Evolutionary conservation across 108 stramenopile species (phyloP), one percentile per base, ranked within the genome.

Genomic region (Skeletonema costatum): DNA sequence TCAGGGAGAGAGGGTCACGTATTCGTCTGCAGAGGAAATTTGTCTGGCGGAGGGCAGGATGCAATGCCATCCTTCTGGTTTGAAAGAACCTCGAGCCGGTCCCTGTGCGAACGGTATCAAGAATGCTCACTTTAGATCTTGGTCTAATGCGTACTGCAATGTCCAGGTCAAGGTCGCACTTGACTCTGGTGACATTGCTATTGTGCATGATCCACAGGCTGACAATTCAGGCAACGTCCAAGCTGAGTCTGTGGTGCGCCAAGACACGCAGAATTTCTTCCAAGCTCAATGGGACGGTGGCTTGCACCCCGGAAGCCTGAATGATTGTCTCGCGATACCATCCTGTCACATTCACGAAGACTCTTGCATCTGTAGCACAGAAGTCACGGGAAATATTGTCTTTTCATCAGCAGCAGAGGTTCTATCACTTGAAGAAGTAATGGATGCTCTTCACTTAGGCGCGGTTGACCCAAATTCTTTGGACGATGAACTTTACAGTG

Each of bases 151-250:
- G 5, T 41, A 51, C 17, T 75, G 74, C 29, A 38, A 11, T 42
- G 66, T 75, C 6, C 7, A 53, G 7, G 74, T 75, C 17, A 75
- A 75, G 48, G 44, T 75, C 25, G 25, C 66, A 21, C 53, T 68
- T 21, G 65, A 67, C 1, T 59, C 65, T 2, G 90, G 90, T 9
- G 30, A 67, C 32, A 64, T 91, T 50, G 82, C 78, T 5, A 68
- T 86, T 44, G 88, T 91, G 10, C 84, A 90, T 69, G 65, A 74
- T 13, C 70, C 76, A 31, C 9, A 29, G 32, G 25, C 36, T 12
- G 74, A 75, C 48, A 32, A 68, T 6, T 64, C 74, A 29, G 74
- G 74, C 14, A 12, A 66, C 11, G 59, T n/a, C 32, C 13, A 29
- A 6, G 74, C 66, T 14, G 74, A 75, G 38, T 51, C 74, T 3